Evolutionary conservation across 768 basidiomycete species (phyloP).

Genomic region (Chalciporus piperatus): DNA sequence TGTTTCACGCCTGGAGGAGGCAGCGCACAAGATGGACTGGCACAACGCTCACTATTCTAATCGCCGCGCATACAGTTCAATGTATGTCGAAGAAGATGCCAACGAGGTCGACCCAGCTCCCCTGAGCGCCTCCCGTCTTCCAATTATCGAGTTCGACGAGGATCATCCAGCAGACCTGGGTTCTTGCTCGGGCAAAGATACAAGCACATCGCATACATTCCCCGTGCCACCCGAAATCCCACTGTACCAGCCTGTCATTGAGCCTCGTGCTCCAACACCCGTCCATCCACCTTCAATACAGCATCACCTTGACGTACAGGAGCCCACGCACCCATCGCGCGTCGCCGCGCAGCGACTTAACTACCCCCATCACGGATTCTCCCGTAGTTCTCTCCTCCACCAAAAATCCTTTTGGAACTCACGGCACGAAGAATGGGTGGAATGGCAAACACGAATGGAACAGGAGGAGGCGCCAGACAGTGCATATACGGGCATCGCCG

Average conservation of each 20-base stretch:
- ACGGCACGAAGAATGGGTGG: constrained; percentile 52
- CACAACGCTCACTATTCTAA: constrained; percentile 1
- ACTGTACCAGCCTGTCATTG: constrained; percentile 17
- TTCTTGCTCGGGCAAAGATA: constrained; percentile 13
- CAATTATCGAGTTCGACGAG: background rate
- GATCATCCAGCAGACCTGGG: constrained; percentile 8
- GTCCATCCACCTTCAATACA: constrained; percentile 14
- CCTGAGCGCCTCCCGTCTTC: background rate
- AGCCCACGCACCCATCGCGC: constrained; percentile 3
- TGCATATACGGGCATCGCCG: constrained; percentile 30
- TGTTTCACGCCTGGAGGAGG: background rate
- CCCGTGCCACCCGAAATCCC: constrained; percentile 9
- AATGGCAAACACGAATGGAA: constrained; percentile 26
- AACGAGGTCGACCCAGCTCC: constrained; percentile 1
- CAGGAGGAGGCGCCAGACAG: constrained; percentile 7
- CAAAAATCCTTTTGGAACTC: constrained; percentile 62
- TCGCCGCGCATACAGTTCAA: background rate
- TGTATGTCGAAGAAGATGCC: constrained; percentile 8
- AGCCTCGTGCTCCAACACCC: constrained; percentile 22
- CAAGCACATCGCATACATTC: constrained; percentile 6
- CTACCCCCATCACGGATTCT: constrained; percentile 60
- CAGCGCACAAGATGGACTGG: constrained; percentile 13
- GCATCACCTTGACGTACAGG: constrained; percentile 1
- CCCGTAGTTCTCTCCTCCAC: constrained; percentile 56
- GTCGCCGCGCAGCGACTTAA: constrained; percentile 36